These are phyloP conservation scores for Panellus pusillus DNA, from an alignment of 768 basidiomycete genomes.

Conservation along the genomic window DNA sequence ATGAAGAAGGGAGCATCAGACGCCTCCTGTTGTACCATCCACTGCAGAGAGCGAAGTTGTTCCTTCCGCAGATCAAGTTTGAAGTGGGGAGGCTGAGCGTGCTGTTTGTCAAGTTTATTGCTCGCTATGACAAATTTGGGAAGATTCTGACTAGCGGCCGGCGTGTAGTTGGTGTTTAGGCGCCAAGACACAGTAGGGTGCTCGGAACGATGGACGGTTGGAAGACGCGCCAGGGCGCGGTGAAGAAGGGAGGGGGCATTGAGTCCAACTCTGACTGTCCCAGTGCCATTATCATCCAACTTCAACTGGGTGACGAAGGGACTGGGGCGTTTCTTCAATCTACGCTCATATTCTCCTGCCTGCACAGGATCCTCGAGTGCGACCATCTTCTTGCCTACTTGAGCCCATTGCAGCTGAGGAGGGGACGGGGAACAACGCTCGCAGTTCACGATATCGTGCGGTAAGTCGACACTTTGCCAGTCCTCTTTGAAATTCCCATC, in stretches of 20 bases:
- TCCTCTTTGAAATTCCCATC: constrained; percentile 53
- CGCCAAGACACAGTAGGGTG: constrained; percentile 70
- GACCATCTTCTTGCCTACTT: constrained; percentile 55
- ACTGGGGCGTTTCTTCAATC: constrained; percentile 80
- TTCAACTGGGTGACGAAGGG: constrained; percentile 87
- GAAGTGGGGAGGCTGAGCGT: constrained; percentile 80
- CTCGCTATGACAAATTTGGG: constrained; percentile 71
- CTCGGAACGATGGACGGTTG: constrained; percentile 50
- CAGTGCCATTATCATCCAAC: constrained; percentile 58
- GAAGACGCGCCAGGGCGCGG: constrained; percentile 80
- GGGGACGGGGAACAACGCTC: constrained; percentile 79
- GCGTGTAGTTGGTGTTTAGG: constrained; percentile 75
- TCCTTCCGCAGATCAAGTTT: constrained; percentile 73
- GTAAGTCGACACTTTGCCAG: constrained; percentile 64
- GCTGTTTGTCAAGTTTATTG: constrained; percentile 71
- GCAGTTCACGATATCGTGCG: constrained; percentile 55
- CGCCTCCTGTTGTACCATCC: constrained; percentile 88
- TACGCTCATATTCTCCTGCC: constrained; percentile 87
- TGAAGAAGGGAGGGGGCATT: constrained; percentile 88
- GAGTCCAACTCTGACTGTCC: constrained; percentile 79
- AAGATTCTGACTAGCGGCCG: constrained; percentile 55
- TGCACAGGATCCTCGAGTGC: constrained; percentile 83
- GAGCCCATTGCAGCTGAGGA: constrained; percentile 77
- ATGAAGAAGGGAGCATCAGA: constrained; percentile 67
- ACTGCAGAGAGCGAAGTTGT: constrained; percentile 85